Evolutionary conservation across 257 asterid genomes (phyloP), one percentile per base, ranked within the genome.

Genomic region (Lantana camara): DNA sequence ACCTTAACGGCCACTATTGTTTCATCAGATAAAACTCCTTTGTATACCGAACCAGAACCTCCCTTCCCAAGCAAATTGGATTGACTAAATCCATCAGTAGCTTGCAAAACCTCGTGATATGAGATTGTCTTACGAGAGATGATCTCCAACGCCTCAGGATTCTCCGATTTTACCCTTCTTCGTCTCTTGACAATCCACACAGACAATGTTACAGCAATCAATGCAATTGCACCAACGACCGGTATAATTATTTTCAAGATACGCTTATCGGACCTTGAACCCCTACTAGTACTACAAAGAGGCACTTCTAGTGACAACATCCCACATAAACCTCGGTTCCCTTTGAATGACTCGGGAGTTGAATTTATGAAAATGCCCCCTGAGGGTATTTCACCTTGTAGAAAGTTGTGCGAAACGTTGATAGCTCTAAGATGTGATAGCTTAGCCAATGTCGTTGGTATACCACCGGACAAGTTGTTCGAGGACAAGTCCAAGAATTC

Each of bases 11-110:
- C 83, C 44, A 71, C 78, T 1, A 4, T 27, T 20, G 74, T 56
- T 52, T 54, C 73, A 29, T 70, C 75, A 1, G 70, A 51, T 17
- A 78, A 50, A 52, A 23, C 46, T 15, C 64, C 78, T 44, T 34
- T 74, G 74, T 13, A 78, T 57, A 78, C 83, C 15, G 71, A 60
- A 47, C 83, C 78, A 4, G 77, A 78, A 53, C 80, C 63, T 16
- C 83, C 83, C 8, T 6, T 55, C 12, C 83, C 83, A 5, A 78
- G 49, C 44, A 70, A 8, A 45, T 78, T 74, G 42, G 52, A 37
- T 48, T 50, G 73, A 44, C 73, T 74, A 55, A 74, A 74, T 45
- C 50, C 67, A 21, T 67, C 72, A 1, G 83, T 78, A 30, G 77
- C 80, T 45, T 48, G 46, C 8, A 47, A 24, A 63, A 78, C 64